These are phyloP conservation scores for Torulaspora indica DNA, from an alignment of 805 yeast species.

Conservation along the genomic window DNA sequence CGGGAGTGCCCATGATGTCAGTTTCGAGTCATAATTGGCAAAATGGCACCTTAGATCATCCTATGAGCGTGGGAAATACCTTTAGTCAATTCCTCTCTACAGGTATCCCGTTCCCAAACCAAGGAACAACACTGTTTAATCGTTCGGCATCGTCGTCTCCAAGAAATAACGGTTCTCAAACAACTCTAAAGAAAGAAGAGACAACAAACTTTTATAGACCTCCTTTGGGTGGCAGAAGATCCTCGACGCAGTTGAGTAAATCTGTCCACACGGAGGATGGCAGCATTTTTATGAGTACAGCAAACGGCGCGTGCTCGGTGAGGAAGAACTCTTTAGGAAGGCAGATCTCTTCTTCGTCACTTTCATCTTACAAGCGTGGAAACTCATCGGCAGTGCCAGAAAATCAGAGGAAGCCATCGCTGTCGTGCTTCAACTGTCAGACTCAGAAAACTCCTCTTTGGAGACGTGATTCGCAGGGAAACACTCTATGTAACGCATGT, in stretches of 20 bases:
- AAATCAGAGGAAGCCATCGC: slow-evolving; percentile 32
- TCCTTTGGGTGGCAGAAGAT: slow-evolving; percentile 12
- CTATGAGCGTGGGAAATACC: slow-evolving; percentile 1
- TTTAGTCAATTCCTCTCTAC: slow-evolving; percentile 9
- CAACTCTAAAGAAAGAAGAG: slow-evolving; percentile 10
- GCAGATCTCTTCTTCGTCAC: slow-evolving; percentile 30
- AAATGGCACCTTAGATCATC: slow-evolving; percentile 3
- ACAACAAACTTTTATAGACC: slow-evolving; percentile 4
- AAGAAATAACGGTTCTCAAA: slow-evolving; percentile 6
- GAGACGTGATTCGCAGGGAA: slow-evolving; percentile 90
- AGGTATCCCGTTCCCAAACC: slow-evolving; percentile 5
- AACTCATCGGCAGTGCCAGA: slow-evolving; percentile 21
- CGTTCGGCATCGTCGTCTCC: slow-evolving; percentile 15
- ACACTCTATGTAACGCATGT: slow-evolving; percentile 93
- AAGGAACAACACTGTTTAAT: slow-evolving; percentile 1
- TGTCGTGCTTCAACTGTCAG: slow-evolving; percentile 78
- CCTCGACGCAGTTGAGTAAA: slow-evolving; percentile 15
- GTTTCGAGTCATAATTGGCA: slow-evolving; percentile 1
- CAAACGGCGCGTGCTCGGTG: slow-evolving; percentile 25
- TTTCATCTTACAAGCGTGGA: slow-evolving; percentile 27
- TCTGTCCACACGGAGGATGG: slow-evolving; percentile 19
- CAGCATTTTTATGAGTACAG: slow-evolving; percentile 20
- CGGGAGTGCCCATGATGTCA: slow-evolving; percentile 9
- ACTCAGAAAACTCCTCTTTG: slow-evolving; percentile 92
- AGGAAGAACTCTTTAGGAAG: slow-evolving; percentile 28